Evolutionary conservation across 163 green algal genomes (phyloP).

Genomic region (Smithsoniella earleae): DNA sequence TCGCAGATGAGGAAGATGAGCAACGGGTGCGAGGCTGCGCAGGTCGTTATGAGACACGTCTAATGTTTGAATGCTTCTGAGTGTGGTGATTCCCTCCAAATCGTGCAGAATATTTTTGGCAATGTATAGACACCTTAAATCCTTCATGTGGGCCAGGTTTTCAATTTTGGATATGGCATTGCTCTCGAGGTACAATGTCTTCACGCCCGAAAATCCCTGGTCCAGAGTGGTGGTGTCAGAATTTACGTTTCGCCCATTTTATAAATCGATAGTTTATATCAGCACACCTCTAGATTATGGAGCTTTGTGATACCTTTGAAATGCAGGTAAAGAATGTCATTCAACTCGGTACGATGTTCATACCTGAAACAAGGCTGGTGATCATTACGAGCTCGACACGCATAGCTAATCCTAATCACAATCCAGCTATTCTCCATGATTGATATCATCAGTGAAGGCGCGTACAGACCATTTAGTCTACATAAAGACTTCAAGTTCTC

Average conservation of each 20-base stretch:
- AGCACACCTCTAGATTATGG: conserved; percentile 54
- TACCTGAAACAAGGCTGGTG: too few species aligned
- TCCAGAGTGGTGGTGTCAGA: conserved; percentile 3
- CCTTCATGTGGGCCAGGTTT: conserved; percentile 43
- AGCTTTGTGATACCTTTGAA: conserved; percentile 64
- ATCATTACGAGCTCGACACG: too few species aligned
- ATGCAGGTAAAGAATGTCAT: conserved; percentile 65
- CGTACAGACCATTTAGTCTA: too few species aligned
- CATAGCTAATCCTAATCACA: too few species aligned
- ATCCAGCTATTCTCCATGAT: too few species aligned
- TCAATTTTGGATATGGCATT: conserved; percentile 62
- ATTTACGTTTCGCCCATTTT: neutral
- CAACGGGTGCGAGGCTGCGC: neutral
- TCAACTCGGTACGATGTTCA: conserved; percentile 45
- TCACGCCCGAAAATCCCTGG: conserved; percentile 61
- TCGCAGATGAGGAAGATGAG: neutral
- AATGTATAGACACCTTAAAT: conserved; percentile 60
- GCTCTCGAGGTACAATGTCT: conserved; percentile 62
- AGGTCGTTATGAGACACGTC: conserved; percentile 42
- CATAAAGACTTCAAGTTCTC: too few species aligned
- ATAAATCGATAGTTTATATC: neutral
- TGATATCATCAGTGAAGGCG: too few species aligned
- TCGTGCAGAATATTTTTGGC: conserved; percentile 54
- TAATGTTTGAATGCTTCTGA: conserved; percentile 53
- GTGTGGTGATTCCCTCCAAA: conserved; percentile 43